Evolutionary conservation across 1,284 basidiomycete genomes (phyloP).

Genomic region (Leccinum subrobustum): DNA sequence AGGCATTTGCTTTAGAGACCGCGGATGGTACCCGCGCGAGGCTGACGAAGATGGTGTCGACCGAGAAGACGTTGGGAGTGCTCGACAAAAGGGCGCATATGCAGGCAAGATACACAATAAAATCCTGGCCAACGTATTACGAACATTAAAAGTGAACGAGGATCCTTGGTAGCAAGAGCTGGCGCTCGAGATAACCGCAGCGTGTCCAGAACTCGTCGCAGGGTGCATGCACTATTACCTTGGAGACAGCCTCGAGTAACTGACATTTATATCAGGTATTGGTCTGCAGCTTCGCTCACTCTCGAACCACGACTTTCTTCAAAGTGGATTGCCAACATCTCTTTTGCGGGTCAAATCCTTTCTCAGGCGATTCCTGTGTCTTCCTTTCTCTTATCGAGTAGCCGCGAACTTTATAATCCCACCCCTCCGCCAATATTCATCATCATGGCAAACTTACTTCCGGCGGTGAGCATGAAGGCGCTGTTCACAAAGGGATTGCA

Average conservation of each 20-base stretch:
- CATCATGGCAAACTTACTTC: slow-evolving; percentile 76
- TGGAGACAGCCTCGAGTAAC: background rate
- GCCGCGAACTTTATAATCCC: slow-evolving; percentile 49
- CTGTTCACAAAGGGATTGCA: slow-evolving; percentile 82
- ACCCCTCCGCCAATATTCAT: slow-evolving; percentile 68
- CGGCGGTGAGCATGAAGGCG: slow-evolving; percentile 62
- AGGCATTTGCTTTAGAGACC: slow-evolving; percentile 87
- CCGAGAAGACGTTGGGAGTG: slow-evolving; percentile 25
- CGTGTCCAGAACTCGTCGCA: slow-evolving; percentile 85
- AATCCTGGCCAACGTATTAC: slow-evolving; percentile 76
- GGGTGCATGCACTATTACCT: slow-evolving; percentile 46
- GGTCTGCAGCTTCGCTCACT: slow-evolving; percentile 71
- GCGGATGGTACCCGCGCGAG: slow-evolving; percentile 87
- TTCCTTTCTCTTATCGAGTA: slow-evolving; percentile 55
- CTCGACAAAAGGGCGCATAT: slow-evolving; percentile 29
- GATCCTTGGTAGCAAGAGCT: slow-evolving; percentile 86
- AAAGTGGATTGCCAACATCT: slow-evolving; percentile 86
- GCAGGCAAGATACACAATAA: slow-evolving; percentile 76
- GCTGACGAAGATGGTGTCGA: slow-evolving; percentile 31
- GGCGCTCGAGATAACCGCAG: slow-evolving; percentile 71
- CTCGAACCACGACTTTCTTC: slow-evolving; percentile 84
- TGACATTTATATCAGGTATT: slow-evolving; percentile 53
- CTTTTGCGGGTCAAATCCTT: slow-evolving; percentile 77
- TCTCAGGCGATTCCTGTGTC: slow-evolving; percentile 69
- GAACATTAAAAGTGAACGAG: slow-evolving; percentile 76